Conservation (phyloP, 768 basidiomycete genomes). For the Russula foetens region DNA sequence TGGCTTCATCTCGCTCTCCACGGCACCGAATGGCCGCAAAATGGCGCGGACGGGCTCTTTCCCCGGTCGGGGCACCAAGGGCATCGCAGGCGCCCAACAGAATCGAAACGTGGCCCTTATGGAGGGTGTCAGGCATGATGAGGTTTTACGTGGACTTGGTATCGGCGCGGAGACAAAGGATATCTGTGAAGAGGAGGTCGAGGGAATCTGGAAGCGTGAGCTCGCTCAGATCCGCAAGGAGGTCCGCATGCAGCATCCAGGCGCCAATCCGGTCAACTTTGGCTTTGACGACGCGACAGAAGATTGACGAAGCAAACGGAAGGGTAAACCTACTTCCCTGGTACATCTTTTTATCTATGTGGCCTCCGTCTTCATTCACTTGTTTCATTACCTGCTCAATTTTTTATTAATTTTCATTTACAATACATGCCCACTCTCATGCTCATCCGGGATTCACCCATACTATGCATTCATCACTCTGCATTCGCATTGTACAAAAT, state of each 20-base stretch:
- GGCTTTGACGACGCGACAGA: slow-evolving; percentile 40
- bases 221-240: slow-evolving; percentile 38
- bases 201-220: slow-evolving; percentile 48
- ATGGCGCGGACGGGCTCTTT: slow-evolving; percentile 57
- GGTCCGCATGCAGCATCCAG: slow-evolving; percentile 26
- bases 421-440: slow-evolving; percentile 2
- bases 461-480: slow-evolving; percentile 13
- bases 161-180: slow-evolving; percentile 32
- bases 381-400: slow-evolving; percentile 16
- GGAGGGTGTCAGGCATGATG: slow-evolving; percentile 57
- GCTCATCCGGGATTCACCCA: slow-evolving; percentile 12
- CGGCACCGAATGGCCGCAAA: slow-evolving; percentile 33
- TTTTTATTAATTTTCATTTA: slow-evolving; percentile 16
- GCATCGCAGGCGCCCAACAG: slow-evolving; percentile 12
- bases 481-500: slow-evolving; percentile 19
- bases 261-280: slow-evolving; percentile 8
- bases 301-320: slow-evolving; percentile 27
- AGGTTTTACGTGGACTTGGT: slow-evolving; percentile 65
- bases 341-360: not conserved
- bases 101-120: slow-evolving; percentile 45
- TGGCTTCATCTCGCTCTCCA: slow-evolving; percentile 45
- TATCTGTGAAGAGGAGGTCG: slow-evolving; percentile 42
- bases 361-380: slow-evolving; percentile 4
- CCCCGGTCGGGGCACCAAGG: slow-evolving; percentile 28
- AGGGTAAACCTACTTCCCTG: not conserved